Base-by-base conservation (phyloP, 495 filamentous ascomycete species). In the Penicillium atrosanguineum region DNA sequence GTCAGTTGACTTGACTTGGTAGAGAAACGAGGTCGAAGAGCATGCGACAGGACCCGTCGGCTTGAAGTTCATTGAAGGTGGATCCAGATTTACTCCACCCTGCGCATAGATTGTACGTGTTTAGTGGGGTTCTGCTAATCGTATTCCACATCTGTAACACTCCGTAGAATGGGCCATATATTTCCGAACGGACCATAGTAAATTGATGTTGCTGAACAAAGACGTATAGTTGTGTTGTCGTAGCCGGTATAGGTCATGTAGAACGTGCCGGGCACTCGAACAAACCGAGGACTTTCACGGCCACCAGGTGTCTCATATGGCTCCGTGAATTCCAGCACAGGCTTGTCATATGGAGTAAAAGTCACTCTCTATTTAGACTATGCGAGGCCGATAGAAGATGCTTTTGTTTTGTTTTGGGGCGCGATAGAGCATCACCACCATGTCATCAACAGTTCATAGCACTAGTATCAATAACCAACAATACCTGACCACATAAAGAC, bases 201-300 rank as follows among this genome's bases (percentile, higher is more conserved):
- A 7, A 49, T 52, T 1, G 61, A 63, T 0, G 63, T 66, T n/a
- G 63, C 63, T 9, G 63, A 37, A 36, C 56, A 57, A n/a, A 66
- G 61, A 15, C 44, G 51, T 2, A 57, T 53, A 4, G 36, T 52
- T 1, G n/a, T 44, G 28, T 26, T 19, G 43, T 63, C 48, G 53
- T 56, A 66, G 23, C 39, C 61, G 1, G 63, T 66, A 46, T 66
- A 66, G 14, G 63, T 61, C 48, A 66, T 21, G 51, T 66, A 63
- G 53, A 66, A 66, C 0, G 57, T 63, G 4, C 61, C 63, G 39
- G 63, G 56, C 7, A 66, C 40, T 14, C 60, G 52, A 21, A 66
- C 56, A 8, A 66, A 34, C 1, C 58, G 48, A 12, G 58, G 58
- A 40, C 58, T 55, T 45, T 57, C 55, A 21, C 41, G 48, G 16